A percentile compares a stretch with the other conserved stretches of the same genome.
phyloP scores from a whole-genome alignment of 108 stramenopile genomes.

The Skeletonema grethae region DNA sequence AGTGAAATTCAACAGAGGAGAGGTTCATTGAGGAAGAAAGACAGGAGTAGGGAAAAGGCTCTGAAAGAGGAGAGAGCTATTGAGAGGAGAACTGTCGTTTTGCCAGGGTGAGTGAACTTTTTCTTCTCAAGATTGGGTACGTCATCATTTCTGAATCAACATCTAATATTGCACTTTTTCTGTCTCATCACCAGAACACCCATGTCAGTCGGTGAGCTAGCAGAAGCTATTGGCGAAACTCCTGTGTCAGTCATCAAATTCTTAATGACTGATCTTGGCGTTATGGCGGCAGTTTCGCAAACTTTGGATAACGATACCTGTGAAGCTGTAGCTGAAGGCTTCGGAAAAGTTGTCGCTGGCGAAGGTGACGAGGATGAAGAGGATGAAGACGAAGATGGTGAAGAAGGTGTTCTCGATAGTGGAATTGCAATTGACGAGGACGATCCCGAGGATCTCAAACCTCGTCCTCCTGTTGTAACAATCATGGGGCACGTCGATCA shows the following conservation, averaged over 20 bases:
- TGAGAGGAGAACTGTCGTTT: conserved; percentile 67
- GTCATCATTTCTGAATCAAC: neutral
- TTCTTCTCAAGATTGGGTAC: neutral
- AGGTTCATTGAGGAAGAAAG: conserved; percentile 74
- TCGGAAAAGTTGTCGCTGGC: conserved; percentile 83
- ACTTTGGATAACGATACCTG: conserved; percentile 84
- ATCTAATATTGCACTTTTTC: neutral
- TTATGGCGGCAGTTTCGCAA: conserved; percentile 94
- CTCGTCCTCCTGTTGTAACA: conserved; percentile 95
- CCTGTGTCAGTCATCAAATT: conserved; percentile 91
- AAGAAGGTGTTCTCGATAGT: conserved; percentile 68
- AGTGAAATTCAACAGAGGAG: conserved; percentile 54
- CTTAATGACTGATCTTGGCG: conserved; percentile 92
- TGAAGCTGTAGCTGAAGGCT: conserved; percentile 85
- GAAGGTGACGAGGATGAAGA: conserved; percentile 70
- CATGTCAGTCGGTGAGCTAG: conserved; percentile 79
- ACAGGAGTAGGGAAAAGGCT: conserved; percentile 70
- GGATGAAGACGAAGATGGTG: conserved; percentile 55
- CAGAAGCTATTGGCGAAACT: conserved; percentile 83
- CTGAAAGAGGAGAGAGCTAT: conserved; percentile 66
- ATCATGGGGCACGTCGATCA: conserved; percentile 99
- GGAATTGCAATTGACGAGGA: conserved; percentile 79
- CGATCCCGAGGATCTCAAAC: conserved; percentile 65
- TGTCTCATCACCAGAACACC: conserved; percentile 56
- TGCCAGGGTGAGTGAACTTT: conserved; percentile 78